Conservation (phyloP, 2,329 filamentous ascomycete genomes). For the Diaporthe ampelina region DNA sequence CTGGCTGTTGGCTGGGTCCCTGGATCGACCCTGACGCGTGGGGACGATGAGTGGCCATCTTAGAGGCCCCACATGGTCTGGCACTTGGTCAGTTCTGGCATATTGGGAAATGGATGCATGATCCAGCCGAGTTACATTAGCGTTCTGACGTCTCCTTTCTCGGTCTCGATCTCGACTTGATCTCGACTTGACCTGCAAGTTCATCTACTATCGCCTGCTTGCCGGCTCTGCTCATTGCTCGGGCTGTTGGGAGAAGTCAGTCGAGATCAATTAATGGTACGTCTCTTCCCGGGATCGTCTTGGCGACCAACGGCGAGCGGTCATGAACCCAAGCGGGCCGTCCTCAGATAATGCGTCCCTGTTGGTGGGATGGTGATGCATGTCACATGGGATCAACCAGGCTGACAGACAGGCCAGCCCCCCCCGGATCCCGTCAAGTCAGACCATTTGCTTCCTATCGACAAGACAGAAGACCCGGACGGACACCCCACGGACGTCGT, state of each 20-base stretch:
- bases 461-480: background rate
- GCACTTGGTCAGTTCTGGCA: conserved; percentile 1
- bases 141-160: conserved; percentile 14
- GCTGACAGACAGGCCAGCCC: conserved; percentile 30
- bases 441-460: background rate
- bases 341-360: background rate
- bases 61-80: conserved; percentile 8
- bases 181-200: background rate
- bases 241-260: background rate
- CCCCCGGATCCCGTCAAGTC: background rate
- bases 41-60: conserved; percentile 20
- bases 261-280: background rate
- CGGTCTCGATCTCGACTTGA: background rate
- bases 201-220: background rate
- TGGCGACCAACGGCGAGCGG: background rate
- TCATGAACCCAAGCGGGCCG: too few species aligned
- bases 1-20: background rate
- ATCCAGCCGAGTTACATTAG: conserved; percentile 21
- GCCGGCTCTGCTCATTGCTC: conserved; percentile 2
- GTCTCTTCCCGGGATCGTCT: background rate
- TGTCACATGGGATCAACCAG: conserved; percentile 11
- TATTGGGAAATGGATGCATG: background rate
- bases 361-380: conserved; percentile 10
- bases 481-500: background rate
- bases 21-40: conserved; percentile 8